Evolutionary conservation across 2,329 filamentous ascomycete genomes (phyloP), one percentile per base, ranked within the genome.

Genomic region (Pleoardoris graminearum): DNA sequence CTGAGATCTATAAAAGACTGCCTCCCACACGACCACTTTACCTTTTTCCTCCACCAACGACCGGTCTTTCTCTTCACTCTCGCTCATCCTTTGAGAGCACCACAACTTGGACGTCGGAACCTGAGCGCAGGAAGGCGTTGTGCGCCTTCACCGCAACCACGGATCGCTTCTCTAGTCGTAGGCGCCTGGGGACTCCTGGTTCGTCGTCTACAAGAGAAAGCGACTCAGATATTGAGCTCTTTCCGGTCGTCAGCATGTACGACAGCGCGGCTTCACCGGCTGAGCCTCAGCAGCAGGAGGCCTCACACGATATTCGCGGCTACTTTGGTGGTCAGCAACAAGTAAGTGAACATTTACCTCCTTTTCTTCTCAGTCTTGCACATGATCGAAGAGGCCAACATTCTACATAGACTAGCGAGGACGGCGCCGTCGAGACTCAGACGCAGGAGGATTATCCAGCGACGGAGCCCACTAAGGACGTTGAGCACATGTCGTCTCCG

Each of bases 281-380:
- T 21, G 33, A 27, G 16, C 17, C 32, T 27, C 33, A 17, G 22
- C 44, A 52, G 16, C 25, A 48, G 17, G 44, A 37, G 29, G 12
- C 19, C 14, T 3, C 21, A 22, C 27, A 27, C 38, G 22, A 45
- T 36, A 30, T 43, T 16, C 19, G 29, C 25, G 36, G 43, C n/a
- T 42, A 46, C 35, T 35, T 48, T 37, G 36, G 36, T 30, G 25
- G 29, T 7, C 38, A 49, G 14, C 46, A 41, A 6, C 36, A 49
- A 27, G 46, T 49, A n/a, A 14, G 16, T 4, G 14, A 37, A 14
- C 12, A 43, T 45, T 41, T 45, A 44, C 21, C 8, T 30, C 22
- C 21, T 16, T 27, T 5, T 30, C 2, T 39, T 39, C 30, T 36
- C n/a, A n/a, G n/a, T 27, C 10, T 6, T 27, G 10, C 4, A 17